Evolutionary conservation across 1,284 basidiomycete species (phyloP).

Genomic region (Waitea zeae): DNA sequence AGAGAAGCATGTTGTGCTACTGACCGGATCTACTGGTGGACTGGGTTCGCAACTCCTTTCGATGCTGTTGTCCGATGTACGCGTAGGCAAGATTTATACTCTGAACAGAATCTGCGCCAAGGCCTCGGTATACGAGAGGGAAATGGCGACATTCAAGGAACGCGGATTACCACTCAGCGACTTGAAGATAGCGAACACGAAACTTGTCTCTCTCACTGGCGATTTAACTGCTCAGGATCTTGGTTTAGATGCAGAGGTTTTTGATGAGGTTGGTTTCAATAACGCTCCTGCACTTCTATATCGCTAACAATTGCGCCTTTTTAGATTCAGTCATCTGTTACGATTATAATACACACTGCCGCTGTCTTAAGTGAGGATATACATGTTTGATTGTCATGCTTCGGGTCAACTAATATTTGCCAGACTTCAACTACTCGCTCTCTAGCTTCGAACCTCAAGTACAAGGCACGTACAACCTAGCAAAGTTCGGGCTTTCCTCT

Average conservation of each 20-base stretch:
- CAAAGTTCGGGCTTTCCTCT: slow-evolving; percentile 16
- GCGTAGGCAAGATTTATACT: slow-evolving; percentile 11
- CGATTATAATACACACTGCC: slow-evolving; percentile 12
- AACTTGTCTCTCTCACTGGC: neutral
- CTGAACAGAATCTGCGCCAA: slow-evolving; percentile 9
- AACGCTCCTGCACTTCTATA: neutral
- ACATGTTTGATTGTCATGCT: slow-evolving; percentile 1
- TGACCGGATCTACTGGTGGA: slow-evolving; percentile 19
- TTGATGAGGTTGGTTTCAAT: slow-evolving; percentile 7
- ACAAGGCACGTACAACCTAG: slow-evolving; percentile 11
- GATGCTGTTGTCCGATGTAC: slow-evolving; percentile 8
- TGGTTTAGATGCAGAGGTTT: neutral
- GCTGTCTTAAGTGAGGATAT: slow-evolving; percentile 4
- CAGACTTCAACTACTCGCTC: slow-evolving; percentile 19
- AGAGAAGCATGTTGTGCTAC: slow-evolving; percentile 10
- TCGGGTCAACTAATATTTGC: slow-evolving; percentile 9
- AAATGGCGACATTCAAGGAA: too few species aligned
- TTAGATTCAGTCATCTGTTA: slow-evolving; percentile 9
- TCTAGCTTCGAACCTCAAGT: slow-evolving; percentile 17
- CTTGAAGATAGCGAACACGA: too few species aligned
- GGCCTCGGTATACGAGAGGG: too few species aligned
- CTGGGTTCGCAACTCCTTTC: slow-evolving; percentile 15
- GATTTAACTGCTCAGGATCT: neutral
- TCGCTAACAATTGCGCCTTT: neutral
- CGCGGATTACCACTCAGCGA: too few species aligned